These are phyloP conservation scores for Fusarium tupiense DNA, from an alignment of 2,329 filamentous ascomycete species.

Conservation along the genomic window DNA sequence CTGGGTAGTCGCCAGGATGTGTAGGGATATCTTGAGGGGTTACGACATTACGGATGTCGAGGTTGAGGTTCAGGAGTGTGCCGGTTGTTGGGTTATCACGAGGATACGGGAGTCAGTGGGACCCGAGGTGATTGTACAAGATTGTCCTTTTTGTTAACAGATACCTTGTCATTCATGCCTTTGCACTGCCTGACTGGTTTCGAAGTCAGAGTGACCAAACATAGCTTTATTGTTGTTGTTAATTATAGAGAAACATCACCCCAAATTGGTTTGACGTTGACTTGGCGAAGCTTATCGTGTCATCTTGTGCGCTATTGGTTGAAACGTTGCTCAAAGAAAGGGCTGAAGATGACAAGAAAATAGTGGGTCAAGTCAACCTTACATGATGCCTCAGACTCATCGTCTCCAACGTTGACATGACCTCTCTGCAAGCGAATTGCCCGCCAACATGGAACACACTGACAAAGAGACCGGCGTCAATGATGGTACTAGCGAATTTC, in stretches of 20 bases:
- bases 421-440: not conserved
- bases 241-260: not conserved
- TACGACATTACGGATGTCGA: not conserved
- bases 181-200: too few species aligned
- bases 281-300: accelerated
- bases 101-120: not conserved
- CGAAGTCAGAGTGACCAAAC: too few species aligned
- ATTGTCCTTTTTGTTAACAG: not conserved
- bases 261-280: too few species aligned
- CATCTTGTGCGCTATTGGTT: not conserved
- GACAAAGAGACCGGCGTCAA: too few species aligned
- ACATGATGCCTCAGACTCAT: not conserved
- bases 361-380: not conserved
- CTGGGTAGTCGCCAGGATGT: not conserved
- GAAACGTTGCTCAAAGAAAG: not conserved
- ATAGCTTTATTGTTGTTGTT: too few species aligned
- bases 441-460: not conserved
- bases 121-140: not conserved
- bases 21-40: not conserved
- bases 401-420: not conserved
- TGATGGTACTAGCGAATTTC: accelerated
- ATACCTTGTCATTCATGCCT: too few species aligned
- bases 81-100: not conserved
- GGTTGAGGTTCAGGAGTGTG: not conserved
- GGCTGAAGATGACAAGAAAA: conserved; percentile 23